A percentile compares a stretch with the other conserved stretches of the same genome.
Evolutionary conservation across 2,329 filamentous ascomycete species (phyloP).

Genomic region (Xylaria sp.): DNA sequence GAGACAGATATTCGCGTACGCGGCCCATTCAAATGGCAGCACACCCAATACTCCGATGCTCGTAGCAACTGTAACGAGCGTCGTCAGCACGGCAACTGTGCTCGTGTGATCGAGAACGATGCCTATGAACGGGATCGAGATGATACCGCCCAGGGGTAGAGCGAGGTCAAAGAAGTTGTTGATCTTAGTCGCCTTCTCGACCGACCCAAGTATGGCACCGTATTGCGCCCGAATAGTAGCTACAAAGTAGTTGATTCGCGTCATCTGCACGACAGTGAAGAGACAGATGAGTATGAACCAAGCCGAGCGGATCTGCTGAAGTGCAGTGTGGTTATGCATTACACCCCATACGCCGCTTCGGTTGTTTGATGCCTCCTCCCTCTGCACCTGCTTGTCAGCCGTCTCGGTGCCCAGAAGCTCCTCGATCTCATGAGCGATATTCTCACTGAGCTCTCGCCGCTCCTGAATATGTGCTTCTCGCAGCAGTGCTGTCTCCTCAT

Average conservation of each 20-base stretch:
- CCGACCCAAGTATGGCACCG: constrained; percentile 74
- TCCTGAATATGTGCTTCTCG: constrained; percentile 66
- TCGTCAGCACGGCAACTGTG: constrained; percentile 74
- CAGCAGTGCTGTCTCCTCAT: constrained; percentile 66
- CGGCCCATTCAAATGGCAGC: constrained; percentile 74
- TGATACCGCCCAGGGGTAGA: constrained; percentile 81
- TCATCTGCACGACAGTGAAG: constrained; percentile 82
- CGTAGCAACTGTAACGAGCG: constrained; percentile 77
- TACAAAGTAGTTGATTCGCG: constrained; percentile 91
- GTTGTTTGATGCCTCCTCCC: constrained; percentile 75
- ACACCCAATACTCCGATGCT: constrained; percentile 80
- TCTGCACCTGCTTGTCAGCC: constrained; percentile 70
- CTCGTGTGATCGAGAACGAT: constrained; percentile 78
- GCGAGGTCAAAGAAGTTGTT: constrained; percentile 91
- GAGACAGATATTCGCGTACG: constrained; percentile 78
- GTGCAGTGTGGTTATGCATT: constrained; percentile 76
- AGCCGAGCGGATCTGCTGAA: constrained; percentile 77
- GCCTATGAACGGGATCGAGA: constrained; percentile 90
- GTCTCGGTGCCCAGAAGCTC: constrained; percentile 73
- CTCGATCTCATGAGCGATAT: constrained; percentile 75
- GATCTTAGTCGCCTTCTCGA: constrained; percentile 70
- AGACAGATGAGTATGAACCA: constrained; percentile 88
- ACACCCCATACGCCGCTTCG: constrained; percentile 86
- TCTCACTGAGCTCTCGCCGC: constrained; percentile 67
- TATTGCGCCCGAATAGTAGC: constrained; percentile 88